Base-by-base conservation (phyloP, 148 eudicot genomes). In the Rhododendron kiyosumense region DNA sequence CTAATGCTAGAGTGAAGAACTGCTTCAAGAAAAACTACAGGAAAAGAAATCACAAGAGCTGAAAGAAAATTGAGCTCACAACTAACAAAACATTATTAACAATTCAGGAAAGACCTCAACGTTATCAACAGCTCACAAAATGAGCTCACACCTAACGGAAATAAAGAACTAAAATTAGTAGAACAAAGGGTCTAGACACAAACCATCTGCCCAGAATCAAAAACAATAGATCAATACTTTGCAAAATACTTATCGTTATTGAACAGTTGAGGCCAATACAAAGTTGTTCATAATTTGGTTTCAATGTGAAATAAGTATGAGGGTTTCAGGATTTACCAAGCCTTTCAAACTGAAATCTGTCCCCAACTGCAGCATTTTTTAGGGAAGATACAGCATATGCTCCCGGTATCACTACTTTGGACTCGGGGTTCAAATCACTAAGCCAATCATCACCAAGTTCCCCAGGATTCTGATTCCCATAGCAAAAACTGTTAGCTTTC, bases 311-410 rank as follows among this genome's bases (percentile, higher is more conserved):
- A 45, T 48, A 20, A 41, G 43, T 28, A 71, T 10, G 54, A 49
- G 57, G 26, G 86, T 84, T 65, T 78, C 22, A 7, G 32, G 76
- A 86, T 84, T 84, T 92, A 96, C 99, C 99, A 38, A 94, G 92
- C 87, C 97, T 89, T 92, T 96, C 98, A 88, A 96, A 95, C 92
- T 96, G 99, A 88, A 96, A 96, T 22, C 49, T 90, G 83, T 92
- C 95, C 54, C 98, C 94, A 85, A 95, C 90, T 34, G 88, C 87
- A 85, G 98, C 92, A 86, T 71, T 86, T 82, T 38, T 78, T 45
- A 95, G 91, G 32, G 91, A 84, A 12, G 94, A 90, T 79, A 95
- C 96, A 43, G 96, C 97, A 88, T 89, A 97, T 61, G 98, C 96
- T 30, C 91, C 89, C 0, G 89, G 88, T 79, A 96, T 88, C 74